Conservation (phyloP, 2,329 filamentous ascomycete species). For the Botrytis medusae region DNA sequence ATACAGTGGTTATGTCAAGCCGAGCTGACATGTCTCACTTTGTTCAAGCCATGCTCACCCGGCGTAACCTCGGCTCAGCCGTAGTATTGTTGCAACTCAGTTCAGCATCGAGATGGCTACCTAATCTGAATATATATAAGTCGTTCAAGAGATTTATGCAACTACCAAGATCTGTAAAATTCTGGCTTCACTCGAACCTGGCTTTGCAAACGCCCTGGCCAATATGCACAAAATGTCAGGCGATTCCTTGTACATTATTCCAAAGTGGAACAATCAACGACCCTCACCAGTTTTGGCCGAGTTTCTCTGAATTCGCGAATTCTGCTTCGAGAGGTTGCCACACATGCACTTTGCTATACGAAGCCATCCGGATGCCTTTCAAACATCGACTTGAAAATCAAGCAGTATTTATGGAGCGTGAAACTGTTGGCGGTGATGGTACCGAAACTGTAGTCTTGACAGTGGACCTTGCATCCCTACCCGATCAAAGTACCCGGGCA, state of each 20-base stretch:
- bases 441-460: background rate
- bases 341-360: background rate
- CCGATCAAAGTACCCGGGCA: background rate
- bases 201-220: background rate
- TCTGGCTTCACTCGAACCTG: background rate
- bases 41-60: background rate
- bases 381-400: background rate
- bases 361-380: background rate
- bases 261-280: background rate
- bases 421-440: background rate
- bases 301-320: background rate
- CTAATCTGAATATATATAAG: background rate
- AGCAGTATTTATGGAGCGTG: background rate
- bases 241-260: background rate
- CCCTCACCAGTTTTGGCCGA: background rate
- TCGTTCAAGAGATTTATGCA: background rate
- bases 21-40: background rate
- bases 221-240: background rate
- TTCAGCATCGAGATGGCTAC: background rate
- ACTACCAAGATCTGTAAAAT: background rate
- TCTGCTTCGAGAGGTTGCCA: background rate
- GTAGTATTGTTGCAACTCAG: background rate
- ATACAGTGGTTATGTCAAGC: background rate
- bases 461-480: background rate
- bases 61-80: background rate